Base-by-base conservation (phyloP, 75 land plant species). In the Adiantum capillusveneris region DNA sequence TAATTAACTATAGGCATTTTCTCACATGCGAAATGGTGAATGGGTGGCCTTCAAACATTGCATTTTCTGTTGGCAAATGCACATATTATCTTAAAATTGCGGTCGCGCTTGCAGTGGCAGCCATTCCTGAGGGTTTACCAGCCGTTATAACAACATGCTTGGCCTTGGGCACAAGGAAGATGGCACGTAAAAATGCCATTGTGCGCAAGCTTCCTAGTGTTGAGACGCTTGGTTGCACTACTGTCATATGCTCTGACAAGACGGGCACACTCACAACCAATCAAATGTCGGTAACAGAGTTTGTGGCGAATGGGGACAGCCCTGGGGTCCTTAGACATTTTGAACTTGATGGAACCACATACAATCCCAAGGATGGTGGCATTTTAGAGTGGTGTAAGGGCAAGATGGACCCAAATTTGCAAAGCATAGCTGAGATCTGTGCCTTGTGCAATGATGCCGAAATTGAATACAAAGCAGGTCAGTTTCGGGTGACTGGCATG, bases 231-330 rank as follows among this genome's bases (percentile, higher is more conserved):
- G 96, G 96, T 41, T 90, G 96, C 59, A 90, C 96, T 14, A 86
- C 96, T 39, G 96, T 90, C 31, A 80, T 86, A 26, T 86, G 90
- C 68, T 86, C 90, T 1, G 96, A 90, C 61, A 90, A 90, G 66
- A 90, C 96, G 13, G 96, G 96, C 11, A 90, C 96, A 0, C 70
- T 90, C 53, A 90, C 96, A 5, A 90, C 91, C 3, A 90, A 90
- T 50, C 96, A 90, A 65, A 90, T 90, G 96, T 75, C 92, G 9
- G 96, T 73, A 17, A 62, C 65, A 31, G 75, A 81, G 54, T 78
- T 86, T 44, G 61, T 86, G 27, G 71, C 77, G 7, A 60, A 73
- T 58, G 96, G 87, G 1, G 64, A 64, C 30, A 68, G 63, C 53
- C 54, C 39, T 12, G 65, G 71, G 5, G 30, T 62, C 49, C 27